A percentile compares a stretch with the other conserved stretches of the same genome.
These are phyloP conservation scores for Cyberlindnera maclurae DNA, from an alignment of 805 yeast genomes.

Conservation along the genomic window DNA sequence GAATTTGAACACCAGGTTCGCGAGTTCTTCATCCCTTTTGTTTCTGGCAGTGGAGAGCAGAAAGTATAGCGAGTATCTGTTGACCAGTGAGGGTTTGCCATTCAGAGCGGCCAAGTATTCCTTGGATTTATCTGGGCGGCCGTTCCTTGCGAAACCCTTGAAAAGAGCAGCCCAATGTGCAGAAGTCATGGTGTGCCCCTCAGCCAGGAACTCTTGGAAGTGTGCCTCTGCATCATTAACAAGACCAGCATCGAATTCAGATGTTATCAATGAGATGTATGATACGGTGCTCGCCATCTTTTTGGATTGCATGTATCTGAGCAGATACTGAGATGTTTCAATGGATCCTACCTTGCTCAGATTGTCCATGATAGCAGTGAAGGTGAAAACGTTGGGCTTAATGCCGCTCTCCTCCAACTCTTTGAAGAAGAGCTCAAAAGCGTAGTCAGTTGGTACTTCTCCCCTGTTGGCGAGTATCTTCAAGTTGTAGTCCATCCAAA, in stretches of 20 bases:
- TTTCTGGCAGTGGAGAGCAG: constrained; percentile 14
- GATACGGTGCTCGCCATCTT: constrained; percentile 31
- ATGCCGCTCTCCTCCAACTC: constrained; percentile 35
- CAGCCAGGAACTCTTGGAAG: constrained; percentile 29
- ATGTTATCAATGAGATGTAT: constrained; percentile 40
- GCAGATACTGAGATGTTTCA: constrained; percentile 45
- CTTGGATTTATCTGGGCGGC: constrained; percentile 7
- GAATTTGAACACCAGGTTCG: constrained; percentile 11
- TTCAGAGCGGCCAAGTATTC: constrained; percentile 13
- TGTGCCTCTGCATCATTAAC: constrained; percentile 29
- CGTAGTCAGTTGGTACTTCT: constrained; percentile 30
- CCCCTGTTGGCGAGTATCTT: constrained; percentile 39
- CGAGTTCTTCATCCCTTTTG: constrained; percentile 16
- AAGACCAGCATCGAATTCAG: constrained; percentile 39
- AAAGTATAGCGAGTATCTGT: constrained; percentile 17
- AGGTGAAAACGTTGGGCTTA: constrained; percentile 37
- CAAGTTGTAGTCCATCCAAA: constrained; percentile 47
- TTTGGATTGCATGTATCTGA: constrained; percentile 31
- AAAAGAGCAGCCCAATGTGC: constrained; percentile 22
- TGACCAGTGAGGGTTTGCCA: constrained; percentile 4
- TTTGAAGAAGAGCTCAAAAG: constrained; percentile 32
- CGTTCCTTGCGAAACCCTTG: constrained; percentile 16
- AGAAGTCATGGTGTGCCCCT: constrained; percentile 5
- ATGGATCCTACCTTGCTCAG: constrained; percentile 41
- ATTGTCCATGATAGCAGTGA: constrained; percentile 47